A percentile compares a stretch with the other conserved stretches of the same genome.
These are phyloP conservation scores for Melaleuca alternifolia DNA, from an alignment of 345 rosid genomes.

Conservation along the genomic window DNA sequence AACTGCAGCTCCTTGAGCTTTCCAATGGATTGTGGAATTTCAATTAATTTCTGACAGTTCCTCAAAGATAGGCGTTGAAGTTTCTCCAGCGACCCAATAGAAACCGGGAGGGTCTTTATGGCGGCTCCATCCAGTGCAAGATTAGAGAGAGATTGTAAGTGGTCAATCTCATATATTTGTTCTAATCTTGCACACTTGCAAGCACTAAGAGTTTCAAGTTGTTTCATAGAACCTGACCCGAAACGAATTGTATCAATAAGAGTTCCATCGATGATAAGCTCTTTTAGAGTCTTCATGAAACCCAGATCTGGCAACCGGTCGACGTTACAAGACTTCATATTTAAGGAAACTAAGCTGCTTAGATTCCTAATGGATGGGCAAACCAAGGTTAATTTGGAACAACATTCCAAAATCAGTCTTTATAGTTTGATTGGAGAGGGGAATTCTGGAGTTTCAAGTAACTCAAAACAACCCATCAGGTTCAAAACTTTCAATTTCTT, in stretches of 20 bases:
- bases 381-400: rapidly evolving
- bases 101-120: background rate
- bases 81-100: background rate
- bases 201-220: background rate
- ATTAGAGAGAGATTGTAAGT: background rate
- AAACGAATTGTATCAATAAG: background rate
- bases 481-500: background rate
- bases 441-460: background rate
- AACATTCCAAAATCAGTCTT: background rate
- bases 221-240: background rate
- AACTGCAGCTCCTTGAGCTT: background rate
- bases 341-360: background rate
- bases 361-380: rapidly evolving
- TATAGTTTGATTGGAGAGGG: background rate
- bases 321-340: background rate
- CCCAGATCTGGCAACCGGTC: background rate
- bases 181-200: background rate
- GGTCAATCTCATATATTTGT: background rate
- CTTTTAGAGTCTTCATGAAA: background rate
- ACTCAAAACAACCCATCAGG: background rate
- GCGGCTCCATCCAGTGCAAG: background rate
- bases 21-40: background rate
- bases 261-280: background rate
- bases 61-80: background rate
- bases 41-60: background rate